Base-by-base conservation (phyloP, 176 grass and related monocot genomes). In the Oryza officinalis region DNA sequence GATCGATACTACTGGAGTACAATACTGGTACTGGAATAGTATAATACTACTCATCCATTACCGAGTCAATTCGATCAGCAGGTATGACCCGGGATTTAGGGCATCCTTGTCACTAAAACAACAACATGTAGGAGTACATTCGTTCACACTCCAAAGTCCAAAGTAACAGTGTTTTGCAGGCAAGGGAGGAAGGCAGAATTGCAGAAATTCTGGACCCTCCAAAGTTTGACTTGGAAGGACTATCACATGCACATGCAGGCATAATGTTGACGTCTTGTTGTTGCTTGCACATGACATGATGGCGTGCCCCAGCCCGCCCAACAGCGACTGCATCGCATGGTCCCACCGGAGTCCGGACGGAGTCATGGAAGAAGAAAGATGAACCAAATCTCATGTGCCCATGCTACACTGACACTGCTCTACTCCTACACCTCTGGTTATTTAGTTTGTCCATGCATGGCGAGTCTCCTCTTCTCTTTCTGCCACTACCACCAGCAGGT, bases 231-330 rank as follows among this genome's bases (percentile, higher is more conserved):
- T 57, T 75, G 27, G 27, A 32, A 61, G 22, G 57, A 61, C n/a
- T 61, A n/a, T 25, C 57, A 61, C 57, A 25, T 61, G 57, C 57
- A 61, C 57, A 25, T 61, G 57, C 57, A 61, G n/a, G 57, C 22
- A 25, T 61, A 61, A 25, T 61, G n/a, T 61, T 61, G 57, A 60
- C 14, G 32, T 37, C 13, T 69, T 37, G 13, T 18, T 37, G 17
- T 33, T 13, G 27, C 76, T 31, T 20, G 9, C 37, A 65, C 60
- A 78, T 79, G 76, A 45, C 38, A 79, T 79, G 76, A 65, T 79
- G 12, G 40, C 67, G 76, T 66, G 40, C 77, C 37, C 52, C 15
- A 52, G 17, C 49, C 76, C 60, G 17, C 49, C 76, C 60, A 67
- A 79, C 77, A 45, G 15, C 37, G 64, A 17, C 38, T 25, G 57